Evolutionary conservation across 139 green algal species (phyloP).

Genomic region (Chlorella sorokiniana): DNA sequence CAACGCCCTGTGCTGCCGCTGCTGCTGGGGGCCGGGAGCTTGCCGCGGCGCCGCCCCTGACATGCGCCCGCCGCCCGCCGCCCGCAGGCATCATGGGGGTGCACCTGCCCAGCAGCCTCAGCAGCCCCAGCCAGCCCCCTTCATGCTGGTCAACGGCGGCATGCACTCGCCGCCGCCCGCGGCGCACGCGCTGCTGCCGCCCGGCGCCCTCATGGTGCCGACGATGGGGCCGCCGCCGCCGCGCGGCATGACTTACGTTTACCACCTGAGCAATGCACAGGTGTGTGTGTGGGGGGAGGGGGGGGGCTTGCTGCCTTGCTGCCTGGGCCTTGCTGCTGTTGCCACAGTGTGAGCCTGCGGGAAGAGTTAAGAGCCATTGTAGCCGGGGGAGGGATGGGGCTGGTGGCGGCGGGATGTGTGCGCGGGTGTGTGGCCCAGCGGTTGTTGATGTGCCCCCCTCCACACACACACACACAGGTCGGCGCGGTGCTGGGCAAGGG

Average conservation of each 20-base stretch:
- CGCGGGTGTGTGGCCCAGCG: too few relatives aligned
- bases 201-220: background rate
- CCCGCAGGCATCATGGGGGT: slow-evolving; percentile 6
- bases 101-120: slow-evolving; percentile 4
- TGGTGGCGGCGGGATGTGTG: too few relatives aligned
- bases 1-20: too few relatives aligned
- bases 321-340: background rate
- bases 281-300: background rate
- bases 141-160: background rate
- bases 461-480: slow-evolving; percentile 23
- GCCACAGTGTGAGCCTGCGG: background rate
- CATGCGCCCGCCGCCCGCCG: too few relatives aligned
- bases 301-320: background rate
- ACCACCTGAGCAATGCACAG: slow-evolving; percentile 33
- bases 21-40: too few relatives aligned
- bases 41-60: too few relatives aligned
- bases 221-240: background rate
- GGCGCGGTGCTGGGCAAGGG: slow-evolving; percentile 51
- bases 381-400: too few relatives aligned
- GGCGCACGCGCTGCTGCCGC: background rate
- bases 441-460: background rate
- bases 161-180: background rate
- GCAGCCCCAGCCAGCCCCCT: background rate
- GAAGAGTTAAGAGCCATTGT: too few relatives aligned
- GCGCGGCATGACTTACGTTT: slow-evolving; percentile 12